Conservation (phyloP, 1,284 basidiomycete species). For the Naganishia sp. region DNA sequence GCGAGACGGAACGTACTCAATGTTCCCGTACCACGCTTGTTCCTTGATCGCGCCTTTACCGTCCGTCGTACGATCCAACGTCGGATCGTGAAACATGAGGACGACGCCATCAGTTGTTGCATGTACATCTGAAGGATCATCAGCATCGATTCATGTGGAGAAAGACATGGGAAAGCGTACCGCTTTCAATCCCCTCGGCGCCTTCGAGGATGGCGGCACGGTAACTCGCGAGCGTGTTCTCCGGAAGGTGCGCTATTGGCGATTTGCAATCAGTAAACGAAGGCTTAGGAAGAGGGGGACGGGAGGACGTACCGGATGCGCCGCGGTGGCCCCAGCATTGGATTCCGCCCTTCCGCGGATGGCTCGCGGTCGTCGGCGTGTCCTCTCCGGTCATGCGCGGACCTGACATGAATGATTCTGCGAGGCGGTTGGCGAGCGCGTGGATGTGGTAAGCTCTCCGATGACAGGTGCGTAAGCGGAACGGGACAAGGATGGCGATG, state of each 20-base stretch:
- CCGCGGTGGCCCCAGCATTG: constrained; percentile 95
- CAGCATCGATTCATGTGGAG: background rate
- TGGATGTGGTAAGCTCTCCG: background rate
- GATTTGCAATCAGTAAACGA: background rate
- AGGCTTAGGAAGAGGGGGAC: background rate
- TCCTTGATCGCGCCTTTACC: constrained; percentile 58
- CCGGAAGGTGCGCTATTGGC: constrained; percentile 47
- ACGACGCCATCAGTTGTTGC: constrained; percentile 87
- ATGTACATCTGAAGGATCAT: constrained; percentile 75
- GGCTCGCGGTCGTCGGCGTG: constrained; percentile 31
- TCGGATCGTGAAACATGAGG: constrained; percentile 95
- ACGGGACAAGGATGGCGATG: background rate
- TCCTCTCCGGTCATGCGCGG: background rate
- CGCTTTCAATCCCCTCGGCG: constrained; percentile 88
- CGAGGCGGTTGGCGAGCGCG: constrained; percentile 2
- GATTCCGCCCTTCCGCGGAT: constrained; percentile 37
- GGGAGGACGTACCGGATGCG: constrained; percentile 59
- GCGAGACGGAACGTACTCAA: constrained; percentile 46
- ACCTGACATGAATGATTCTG: constrained; percentile 13
- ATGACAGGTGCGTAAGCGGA: background rate
- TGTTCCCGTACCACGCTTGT: constrained; percentile 53
- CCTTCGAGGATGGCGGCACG: constrained; percentile 89
- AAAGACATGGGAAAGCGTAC: constrained; percentile 38
- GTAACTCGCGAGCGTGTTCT: constrained; percentile 75
- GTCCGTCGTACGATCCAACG: constrained; percentile 60